These are phyloP conservation scores for Cyberlindnera mrakii DNA, from an alignment of 805 yeast genomes.

Conservation along the genomic window DNA sequence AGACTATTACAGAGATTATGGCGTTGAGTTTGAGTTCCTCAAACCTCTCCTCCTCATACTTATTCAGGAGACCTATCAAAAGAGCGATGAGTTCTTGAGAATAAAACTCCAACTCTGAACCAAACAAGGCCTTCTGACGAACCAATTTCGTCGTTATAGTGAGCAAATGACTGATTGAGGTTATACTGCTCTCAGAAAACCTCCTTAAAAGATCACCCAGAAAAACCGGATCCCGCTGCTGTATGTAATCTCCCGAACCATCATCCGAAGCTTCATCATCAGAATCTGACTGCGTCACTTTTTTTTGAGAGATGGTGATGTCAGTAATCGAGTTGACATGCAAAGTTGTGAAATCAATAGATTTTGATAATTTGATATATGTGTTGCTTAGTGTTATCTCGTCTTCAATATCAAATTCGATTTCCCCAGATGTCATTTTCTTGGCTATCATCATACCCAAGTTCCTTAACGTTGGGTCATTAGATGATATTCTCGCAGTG, in stretches of 20 bases:
- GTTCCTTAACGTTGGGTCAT: constrained; percentile 37
- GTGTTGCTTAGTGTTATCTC: constrained; percentile 2
- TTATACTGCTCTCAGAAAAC: constrained; percentile 38
- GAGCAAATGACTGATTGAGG: constrained; percentile 35
- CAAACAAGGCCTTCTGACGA: constrained; percentile 53
- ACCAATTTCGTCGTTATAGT: constrained; percentile 50
- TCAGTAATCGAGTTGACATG: constrained; percentile 10
- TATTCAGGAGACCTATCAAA: constrained; percentile 50
- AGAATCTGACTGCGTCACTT: constrained; percentile 11
- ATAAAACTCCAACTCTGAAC: constrained; percentile 55
- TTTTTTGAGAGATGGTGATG: constrained; percentile 8
- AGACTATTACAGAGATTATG: constrained; percentile 56
- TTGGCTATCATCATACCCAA: constrained; percentile 59
- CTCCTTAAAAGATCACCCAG: constrained; percentile 64
- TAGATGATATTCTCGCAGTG: constrained; percentile 49
- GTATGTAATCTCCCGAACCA: constrained; percentile 12
- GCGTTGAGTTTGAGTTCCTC: constrained; percentile 60
- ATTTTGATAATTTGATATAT: neutral
- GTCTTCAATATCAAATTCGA: constrained; percentile 26
- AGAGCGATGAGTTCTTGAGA: constrained; percentile 45
- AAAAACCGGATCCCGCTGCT: constrained; percentile 56
- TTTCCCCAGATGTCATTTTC: constrained; percentile 26
- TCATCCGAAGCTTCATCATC: constrained; percentile 25
- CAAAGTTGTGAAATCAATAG: constrained; percentile 12
- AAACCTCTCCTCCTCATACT: constrained; percentile 51